Percentiles rank a stretch among this genome's conserved stretches.
Conservation (phyloP, 2,329 filamentous ascomycete genomes). For the Neonectria faginata region DNA sequence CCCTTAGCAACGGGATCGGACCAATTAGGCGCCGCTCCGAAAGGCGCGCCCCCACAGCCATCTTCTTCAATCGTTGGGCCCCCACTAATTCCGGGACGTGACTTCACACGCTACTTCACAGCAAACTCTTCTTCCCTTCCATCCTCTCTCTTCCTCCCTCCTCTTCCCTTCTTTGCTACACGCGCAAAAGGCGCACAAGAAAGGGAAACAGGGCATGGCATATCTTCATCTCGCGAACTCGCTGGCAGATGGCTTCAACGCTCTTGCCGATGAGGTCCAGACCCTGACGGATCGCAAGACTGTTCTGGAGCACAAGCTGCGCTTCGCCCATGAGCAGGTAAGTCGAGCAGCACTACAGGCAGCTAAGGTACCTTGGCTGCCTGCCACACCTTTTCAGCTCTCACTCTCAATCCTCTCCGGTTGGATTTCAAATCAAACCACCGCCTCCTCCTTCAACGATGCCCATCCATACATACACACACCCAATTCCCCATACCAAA, state of each 20-base stretch:
- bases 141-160: constrained; percentile 26
- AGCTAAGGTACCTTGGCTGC: neutral
- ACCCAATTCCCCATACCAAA: constrained; percentile 16
- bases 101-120: constrained; percentile 25
- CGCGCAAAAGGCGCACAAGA: constrained; percentile 23
- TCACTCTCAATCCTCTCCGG: neutral
- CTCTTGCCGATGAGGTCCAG: constrained; percentile 74
- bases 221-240: constrained; percentile 62
- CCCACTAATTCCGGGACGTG: constrained; percentile 23
- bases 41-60: neutral
- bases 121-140: constrained; percentile 36
- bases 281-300: constrained; percentile 72
- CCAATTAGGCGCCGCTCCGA: constrained; percentile 19
- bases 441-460: constrained; percentile 1
- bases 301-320: constrained; percentile 74
- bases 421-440: constrained; percentile 37
- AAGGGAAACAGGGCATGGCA: constrained; percentile 49
- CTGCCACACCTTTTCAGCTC: constrained; percentile 19
- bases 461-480: constrained; percentile 9
- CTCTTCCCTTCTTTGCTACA: constrained; percentile 32
- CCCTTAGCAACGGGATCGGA: constrained; percentile 18
- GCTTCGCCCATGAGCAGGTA: constrained; percentile 76
- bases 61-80: neutral
- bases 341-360: constrained; percentile 39
- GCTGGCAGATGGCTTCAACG: constrained; percentile 72